phyloP scores from a whole-genome alignment of 2,329 filamentous ascomycete species.

The Cordyceps fumosorosea region DNA sequence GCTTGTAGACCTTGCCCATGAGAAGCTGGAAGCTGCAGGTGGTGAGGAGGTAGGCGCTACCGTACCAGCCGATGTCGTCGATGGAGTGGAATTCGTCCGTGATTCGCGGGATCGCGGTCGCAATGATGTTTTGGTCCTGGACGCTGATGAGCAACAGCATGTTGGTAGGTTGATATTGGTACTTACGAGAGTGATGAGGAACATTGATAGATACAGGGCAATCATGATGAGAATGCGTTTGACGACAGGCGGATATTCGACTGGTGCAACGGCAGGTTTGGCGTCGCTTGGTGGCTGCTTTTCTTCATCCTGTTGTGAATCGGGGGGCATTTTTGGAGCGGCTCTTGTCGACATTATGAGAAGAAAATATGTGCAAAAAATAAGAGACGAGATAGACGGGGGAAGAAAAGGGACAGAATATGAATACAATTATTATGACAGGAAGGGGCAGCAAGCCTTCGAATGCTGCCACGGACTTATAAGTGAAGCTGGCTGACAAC shows the following conservation, averaged over 20 bases:
- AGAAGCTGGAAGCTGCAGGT: conserved; percentile 42
- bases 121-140: conserved; percentile 32
- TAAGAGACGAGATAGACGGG: too few relatives aligned
- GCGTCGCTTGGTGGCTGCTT: background rate
- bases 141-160: background rate
- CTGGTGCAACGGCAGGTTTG: background rate
- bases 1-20: conserved; percentile 44
- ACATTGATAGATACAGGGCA: conserved; percentile 24
- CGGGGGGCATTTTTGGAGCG: background rate
- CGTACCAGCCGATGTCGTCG: conserved; percentile 40
- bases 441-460: background rate
- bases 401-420: too few relatives aligned
- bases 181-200: conserved; percentile 39
- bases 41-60: conserved; percentile 38
- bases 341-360: background rate
- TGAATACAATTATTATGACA: background rate
- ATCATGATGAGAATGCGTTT: background rate
- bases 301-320: background rate
- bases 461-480: background rate
- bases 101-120: conserved; percentile 31
- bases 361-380: background rate
- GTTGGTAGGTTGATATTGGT: background rate
- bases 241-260: background rate
- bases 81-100: conserved; percentile 30
- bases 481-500: background rate